Evolutionary conservation across 129 eudicot genomes (phyloP).

Genomic region (Chrysanthemum seticuspe): DNA sequence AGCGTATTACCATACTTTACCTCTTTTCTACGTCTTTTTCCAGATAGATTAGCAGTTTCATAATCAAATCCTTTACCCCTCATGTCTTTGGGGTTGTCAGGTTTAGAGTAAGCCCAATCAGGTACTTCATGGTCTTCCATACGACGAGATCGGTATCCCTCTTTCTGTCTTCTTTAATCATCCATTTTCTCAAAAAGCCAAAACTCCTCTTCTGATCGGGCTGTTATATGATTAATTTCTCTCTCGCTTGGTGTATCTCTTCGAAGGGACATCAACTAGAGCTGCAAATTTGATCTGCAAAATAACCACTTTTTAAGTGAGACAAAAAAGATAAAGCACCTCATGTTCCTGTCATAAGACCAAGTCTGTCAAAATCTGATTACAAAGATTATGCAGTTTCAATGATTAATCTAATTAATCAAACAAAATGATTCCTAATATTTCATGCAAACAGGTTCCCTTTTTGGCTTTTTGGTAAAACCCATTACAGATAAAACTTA

Average conservation of each 20-base stretch:
- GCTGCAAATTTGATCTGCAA: conserved; percentile 71
- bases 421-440: no score
- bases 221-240: conserved; percentile 33
- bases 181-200: conserved; percentile 97
- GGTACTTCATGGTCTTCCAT: conserved; percentile 98
- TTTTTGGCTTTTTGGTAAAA: neutral
- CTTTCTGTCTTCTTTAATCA: conserved; percentile 78
- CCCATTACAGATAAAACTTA: neutral
- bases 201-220: conserved; percentile 15
- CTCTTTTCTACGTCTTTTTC: conserved; percentile 84
- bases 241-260: conserved; percentile 91
- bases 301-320: conserved; percentile 10
- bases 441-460: no score
- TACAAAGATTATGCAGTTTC: no score
- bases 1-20: conserved; percentile 67
- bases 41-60: conserved; percentile 60
- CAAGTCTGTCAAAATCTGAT: no score
- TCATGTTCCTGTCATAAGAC: neutral
- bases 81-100: conserved; percentile 55
- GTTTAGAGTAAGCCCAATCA: conserved; percentile 72
- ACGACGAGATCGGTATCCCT: conserved; percentile 85
- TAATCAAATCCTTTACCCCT: conserved; percentile 78
- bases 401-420: no score
- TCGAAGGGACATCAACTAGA: conserved; percentile 75
- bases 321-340: neutral